Conservation (phyloP, 2,329 filamentous ascomycete genomes). For the Xylariaceae sp. region DNA sequence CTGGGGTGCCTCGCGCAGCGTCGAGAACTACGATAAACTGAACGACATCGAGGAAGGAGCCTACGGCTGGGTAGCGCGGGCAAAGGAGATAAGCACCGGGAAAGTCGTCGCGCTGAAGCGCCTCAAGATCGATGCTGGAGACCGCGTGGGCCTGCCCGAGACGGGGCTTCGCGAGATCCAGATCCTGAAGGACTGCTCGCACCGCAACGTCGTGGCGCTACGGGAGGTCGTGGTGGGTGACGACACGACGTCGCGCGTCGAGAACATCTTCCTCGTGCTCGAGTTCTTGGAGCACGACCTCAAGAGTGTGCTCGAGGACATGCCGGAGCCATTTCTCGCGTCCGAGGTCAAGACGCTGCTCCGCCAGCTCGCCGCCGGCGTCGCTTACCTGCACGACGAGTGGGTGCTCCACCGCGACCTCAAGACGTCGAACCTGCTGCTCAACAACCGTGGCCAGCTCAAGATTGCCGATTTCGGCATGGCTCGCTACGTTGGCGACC, state of each 20-base stretch:
- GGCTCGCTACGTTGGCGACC: conserved; percentile 83
- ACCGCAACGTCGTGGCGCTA: conserved; percentile 78
- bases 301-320: conserved; percentile 86
- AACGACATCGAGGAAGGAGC: conserved; percentile 98
- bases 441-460: conserved; percentile 91
- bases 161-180: conserved; percentile 93
- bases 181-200: conserved; percentile 74
- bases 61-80: conserved; percentile 90
- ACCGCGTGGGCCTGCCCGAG: conserved; percentile 75
- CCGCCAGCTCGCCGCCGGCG: conserved; percentile 73
- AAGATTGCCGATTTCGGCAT: conserved; percentile 98
- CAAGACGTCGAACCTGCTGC: conserved; percentile 88
- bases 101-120: conserved; percentile 89
- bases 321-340: conserved; percentile 88
- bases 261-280: conserved; percentile 87
- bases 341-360: conserved; percentile 91
- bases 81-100: conserved; percentile 67
- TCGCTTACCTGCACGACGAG: conserved; percentile 79
- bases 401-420: conserved; percentile 93
- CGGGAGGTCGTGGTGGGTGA: conserved; percentile 77
- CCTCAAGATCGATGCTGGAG: conserved; percentile 79
- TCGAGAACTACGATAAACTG: conserved; percentile 84
- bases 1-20: conserved; percentile 70
- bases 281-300: conserved; percentile 98
- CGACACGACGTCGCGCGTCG: conserved; percentile 48